phyloP scores from a whole-genome alignment of 768 basidiomycete genomes.

The Calocera viscosa region DNA sequence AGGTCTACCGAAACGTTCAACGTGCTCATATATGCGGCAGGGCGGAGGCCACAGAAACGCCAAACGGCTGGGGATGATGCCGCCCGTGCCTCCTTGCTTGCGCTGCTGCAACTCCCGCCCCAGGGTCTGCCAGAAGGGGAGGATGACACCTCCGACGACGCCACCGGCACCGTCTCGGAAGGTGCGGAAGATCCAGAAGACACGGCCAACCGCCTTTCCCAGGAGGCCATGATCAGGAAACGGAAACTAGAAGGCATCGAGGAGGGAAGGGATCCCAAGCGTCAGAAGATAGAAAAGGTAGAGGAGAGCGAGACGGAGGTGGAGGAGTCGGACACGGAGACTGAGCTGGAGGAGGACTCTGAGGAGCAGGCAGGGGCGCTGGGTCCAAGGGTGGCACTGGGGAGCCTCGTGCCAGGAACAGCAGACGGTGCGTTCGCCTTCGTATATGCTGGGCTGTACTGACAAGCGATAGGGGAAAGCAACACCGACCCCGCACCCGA shows the following conservation, averaged over 20 bases:
- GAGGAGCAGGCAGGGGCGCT: neutral
- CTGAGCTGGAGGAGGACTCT: neutral
- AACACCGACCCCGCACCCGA: neutral
- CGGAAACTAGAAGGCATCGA: neutral
- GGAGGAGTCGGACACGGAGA: neutral
- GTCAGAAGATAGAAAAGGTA: neutral
- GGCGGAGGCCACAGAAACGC: neutral
- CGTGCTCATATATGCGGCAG: neutral
- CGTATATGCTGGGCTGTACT: neutral
- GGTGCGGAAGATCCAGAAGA: neutral
- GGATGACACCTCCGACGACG: neutral
- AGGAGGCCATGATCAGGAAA: neutral
- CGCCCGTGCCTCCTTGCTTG: neutral
- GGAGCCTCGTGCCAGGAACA: neutral
- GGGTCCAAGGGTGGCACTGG: neutral
- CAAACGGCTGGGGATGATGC: neutral
- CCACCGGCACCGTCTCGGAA: neutral
- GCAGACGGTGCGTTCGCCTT: neutral
- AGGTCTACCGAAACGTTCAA: no score
- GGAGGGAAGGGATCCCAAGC: neutral
- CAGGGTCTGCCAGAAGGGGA: neutral
- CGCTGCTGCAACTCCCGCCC: neutral
- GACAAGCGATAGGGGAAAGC: neutral
- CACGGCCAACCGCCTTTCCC: neutral
- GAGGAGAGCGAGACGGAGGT: conserved; percentile 5